Evolutionary conservation across 257 asterid species (phyloP), one percentile per base, ranked within the genome.

Genomic region (Solanum raphanifolium): DNA sequence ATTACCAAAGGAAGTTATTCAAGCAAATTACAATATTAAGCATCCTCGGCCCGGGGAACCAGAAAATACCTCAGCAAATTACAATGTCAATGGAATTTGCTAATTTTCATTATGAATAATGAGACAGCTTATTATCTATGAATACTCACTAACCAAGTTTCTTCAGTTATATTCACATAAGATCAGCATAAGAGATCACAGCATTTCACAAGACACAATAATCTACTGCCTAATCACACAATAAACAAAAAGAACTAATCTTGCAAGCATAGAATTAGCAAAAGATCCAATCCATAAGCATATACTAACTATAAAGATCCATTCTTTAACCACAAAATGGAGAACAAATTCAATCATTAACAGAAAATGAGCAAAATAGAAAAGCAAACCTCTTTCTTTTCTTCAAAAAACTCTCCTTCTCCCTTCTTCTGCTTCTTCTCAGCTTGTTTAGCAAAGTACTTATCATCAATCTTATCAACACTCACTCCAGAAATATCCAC

Each of bases 391-490:
- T 83, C 87, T 82, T 87, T 87, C 13, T 87, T 86, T 5, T 60
- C 81, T 29, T 82, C 89, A 52, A 83, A 41, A 81, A 87, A 87
- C 89, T 83, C 87, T 8, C 89, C 82, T 2, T 81, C 89, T 23
- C 86, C 78, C 85, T 87, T 87, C 82, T 85, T 85, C 65, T 36
- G 18, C 55, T 85, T 85, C 88, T 69, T 86, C 69, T 41, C 83
- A 34, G 29, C 87, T 72, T 87, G 87, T 58, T 83, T 87, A 12
- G 87, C 84, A 2, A 87, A 82, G 29, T 87, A 83, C 87, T 82
- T 87, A n/a, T 87, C 87, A 83, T 82, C 89, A 79, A 87, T 31
- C 89, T 87, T 87, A 5, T 87, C 89, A 46, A 83, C 71, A 87
- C 11, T 83, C 23, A 68, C 82, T 3, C 86, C 86, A 62, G 31